A percentile compares a stretch with the other conserved stretches of the same genome.
phyloP scores from a whole-genome alignment of 2,329 filamentous ascomycete species.

The Talaromyces sp. region DNA sequence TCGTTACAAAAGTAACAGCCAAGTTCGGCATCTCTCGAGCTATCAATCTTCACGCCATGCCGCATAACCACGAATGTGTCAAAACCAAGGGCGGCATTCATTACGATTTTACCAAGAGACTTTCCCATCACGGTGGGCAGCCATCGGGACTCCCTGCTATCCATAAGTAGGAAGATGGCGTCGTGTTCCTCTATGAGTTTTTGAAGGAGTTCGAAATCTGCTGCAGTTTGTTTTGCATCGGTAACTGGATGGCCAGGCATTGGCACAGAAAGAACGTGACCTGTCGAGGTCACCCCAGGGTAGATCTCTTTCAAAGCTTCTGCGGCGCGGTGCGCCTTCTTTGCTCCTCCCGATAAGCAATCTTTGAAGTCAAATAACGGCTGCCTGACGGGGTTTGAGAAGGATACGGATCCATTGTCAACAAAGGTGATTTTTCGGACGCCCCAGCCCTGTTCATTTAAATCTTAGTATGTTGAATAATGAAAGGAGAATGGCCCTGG shows the following conservation, averaged over 20 bases:
- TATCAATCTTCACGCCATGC: slow-evolving; percentile 64
- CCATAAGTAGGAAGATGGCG: slow-evolving; percentile 93
- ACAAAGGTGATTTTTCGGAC: slow-evolving; percentile 93
- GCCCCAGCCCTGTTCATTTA: slow-evolving; percentile 65
- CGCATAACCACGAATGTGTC: slow-evolving; percentile 97
- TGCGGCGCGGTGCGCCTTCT: slow-evolving; percentile 76
- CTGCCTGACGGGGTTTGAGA: slow-evolving; percentile 92
- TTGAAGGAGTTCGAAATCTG: slow-evolving; percentile 70
- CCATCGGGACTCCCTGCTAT: slow-evolving; percentile 91
- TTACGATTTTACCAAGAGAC: slow-evolving; percentile 83
- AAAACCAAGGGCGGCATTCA: slow-evolving; percentile 94
- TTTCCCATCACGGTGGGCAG: slow-evolving; percentile 95
- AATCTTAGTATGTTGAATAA: background rate
- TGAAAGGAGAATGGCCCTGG: background rate
- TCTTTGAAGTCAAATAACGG: slow-evolving; percentile 88
- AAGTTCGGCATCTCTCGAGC: slow-evolving; percentile 58
- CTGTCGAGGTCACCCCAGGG: slow-evolving; percentile 76
- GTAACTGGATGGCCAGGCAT: slow-evolving; percentile 91
- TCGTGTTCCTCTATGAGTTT: slow-evolving; percentile 78
- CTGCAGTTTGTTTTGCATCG: slow-evolving; percentile 62
- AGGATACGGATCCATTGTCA: slow-evolving; percentile 88
- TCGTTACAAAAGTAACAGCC: slow-evolving; percentile 99
- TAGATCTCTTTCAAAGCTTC: slow-evolving; percentile 80
- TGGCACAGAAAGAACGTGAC: slow-evolving; percentile 78
- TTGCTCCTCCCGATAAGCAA: slow-evolving; percentile 75